Conservation (phyloP, 208 protist species). For the Phytomonas sp. region DNA sequence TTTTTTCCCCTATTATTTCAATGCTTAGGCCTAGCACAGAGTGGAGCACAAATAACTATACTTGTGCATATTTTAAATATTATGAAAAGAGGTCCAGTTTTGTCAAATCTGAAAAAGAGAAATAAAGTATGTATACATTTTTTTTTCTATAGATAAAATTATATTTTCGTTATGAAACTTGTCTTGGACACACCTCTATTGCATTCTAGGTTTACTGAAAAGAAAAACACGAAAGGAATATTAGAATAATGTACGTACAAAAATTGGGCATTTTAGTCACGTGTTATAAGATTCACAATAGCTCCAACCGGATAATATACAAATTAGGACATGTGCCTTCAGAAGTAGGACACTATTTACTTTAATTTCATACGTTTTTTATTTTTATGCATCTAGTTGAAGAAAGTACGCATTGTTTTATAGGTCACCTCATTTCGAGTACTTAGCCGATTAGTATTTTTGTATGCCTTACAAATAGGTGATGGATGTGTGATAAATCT, state of each 20-base stretch:
- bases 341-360: background rate
- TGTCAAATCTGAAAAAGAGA: background rate
- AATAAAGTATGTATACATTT: conserved; percentile 2
- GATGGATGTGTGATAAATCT: background rate
- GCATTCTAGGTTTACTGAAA: background rate
- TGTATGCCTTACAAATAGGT: conserved; percentile 10
- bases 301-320: background rate
- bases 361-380: conserved; percentile 3
- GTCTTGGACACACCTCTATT: background rate
- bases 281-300: background rate
- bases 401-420: background rate
- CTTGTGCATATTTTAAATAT: background rate
- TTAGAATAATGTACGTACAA: background rate
- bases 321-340: background rate
- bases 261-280: background rate
- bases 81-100: background rate
- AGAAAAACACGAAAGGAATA: background rate
- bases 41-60: background rate
- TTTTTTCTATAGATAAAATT: background rate
- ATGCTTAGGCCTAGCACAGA: background rate
- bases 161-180: background rate
- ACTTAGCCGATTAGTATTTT: conserved; percentile 5
- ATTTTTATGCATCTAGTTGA: conserved; percentile 6
- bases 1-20: background rate
- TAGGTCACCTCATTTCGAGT: conserved; percentile 9